Evolutionary conservation across 2,329 filamentous ascomycete genomes (phyloP), one percentile per base, ranked within the genome.

Genomic region (Ophiostoma ulmi): DNA sequence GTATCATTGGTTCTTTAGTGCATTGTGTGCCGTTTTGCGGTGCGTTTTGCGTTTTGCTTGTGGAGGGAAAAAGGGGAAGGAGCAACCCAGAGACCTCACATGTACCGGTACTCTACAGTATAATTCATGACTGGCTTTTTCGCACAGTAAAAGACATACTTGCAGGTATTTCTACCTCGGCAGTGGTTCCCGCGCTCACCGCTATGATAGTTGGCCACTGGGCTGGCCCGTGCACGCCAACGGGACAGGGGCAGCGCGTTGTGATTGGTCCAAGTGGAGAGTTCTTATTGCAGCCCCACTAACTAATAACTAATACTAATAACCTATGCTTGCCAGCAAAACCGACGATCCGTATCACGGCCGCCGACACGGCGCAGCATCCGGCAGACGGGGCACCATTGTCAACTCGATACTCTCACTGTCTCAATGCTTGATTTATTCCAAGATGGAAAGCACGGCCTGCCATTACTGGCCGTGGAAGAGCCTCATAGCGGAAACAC

Each of bases 201-300:
- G 69, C 72, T 70, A 48, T 22, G 55, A 26, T 64, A 44, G 71
- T 69, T 69, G 64, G 48, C n/a, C 11, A 48, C 63, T 55, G 70
- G 71, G 68, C 38, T 72, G 71, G 72, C 66, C 72, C 72, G 72
- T 73, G 72, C 71, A 69, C 66, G 67, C 70, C 70, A 73, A 55
- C 64, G 70, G 65, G 70, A 48, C 72, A 72, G 72, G 70, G 71
- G 70, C 66, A 22, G 22, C 36, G 22, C 48, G 22, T 20, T 52
- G 35, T 70, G 64, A 73, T 73, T 73, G 73, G 73, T 58, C 8
- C 6, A 11, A 3, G 38, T 20, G 44, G 36, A n/a, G 64, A 31
- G 31, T 4, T 31, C 2, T 31, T 31, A 31, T 31, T 31, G 31
- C 31, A 68, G 70, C 20, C n/a, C 52, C 52, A 11, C 52, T n/a